A percentile compares a stretch with the other conserved stretches of the same genome.
These are phyloP conservation scores for Hypoxylon sp. DNA, from an alignment of 2,329 filamentous ascomycete genomes.

Conservation along the genomic window DNA sequence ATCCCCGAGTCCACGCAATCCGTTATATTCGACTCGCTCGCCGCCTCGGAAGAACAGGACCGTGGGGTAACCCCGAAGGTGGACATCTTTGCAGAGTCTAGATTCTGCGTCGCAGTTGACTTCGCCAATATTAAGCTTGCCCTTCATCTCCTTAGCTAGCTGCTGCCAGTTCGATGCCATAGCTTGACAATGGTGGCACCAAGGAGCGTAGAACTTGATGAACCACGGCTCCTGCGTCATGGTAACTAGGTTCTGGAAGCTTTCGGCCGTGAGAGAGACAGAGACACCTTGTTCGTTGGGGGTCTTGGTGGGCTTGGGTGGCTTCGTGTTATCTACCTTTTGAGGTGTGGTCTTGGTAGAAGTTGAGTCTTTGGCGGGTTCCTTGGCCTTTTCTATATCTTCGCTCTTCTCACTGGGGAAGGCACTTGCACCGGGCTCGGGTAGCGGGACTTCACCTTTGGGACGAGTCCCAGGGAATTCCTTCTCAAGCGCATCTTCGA, in stretches of 20 bases:
- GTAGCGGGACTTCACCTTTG: conserved; percentile 70
- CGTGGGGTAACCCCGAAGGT: conserved; percentile 84
- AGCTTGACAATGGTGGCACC: conserved; percentile 95
- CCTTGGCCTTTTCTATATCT: conserved; percentile 42
- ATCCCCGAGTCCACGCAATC: conserved; percentile 91
- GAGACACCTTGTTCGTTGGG: conserved; percentile 83
- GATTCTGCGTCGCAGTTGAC: conserved; percentile 93
- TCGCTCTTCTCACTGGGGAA: conserved; percentile 49
- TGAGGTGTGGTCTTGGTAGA: conserved; percentile 35
- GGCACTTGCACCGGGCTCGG: conserved; percentile 74
- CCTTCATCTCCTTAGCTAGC: conserved; percentile 91
- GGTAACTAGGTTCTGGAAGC: conserved; percentile 86
- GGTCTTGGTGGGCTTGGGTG: conserved; percentile 64
- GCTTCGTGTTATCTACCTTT: conserved; percentile 51
- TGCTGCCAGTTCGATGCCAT: conserved; percentile 91
- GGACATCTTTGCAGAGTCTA: conserved; percentile 91
- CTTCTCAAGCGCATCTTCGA: conserved; percentile 82
- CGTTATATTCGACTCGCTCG: conserved; percentile 92
- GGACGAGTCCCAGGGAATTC: conserved; percentile 85
- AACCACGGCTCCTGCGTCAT: conserved; percentile 95
- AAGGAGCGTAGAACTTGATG: conserved; percentile 98
- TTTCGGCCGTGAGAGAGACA: conserved; percentile 81
- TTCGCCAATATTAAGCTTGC: conserved; percentile 89
- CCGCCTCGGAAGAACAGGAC: conserved; percentile 92
- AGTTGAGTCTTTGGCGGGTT: conserved; percentile 45